Base-by-base conservation (phyloP, 2,329 filamentous ascomycete genomes). In the Alternaria ethzedia region DNA sequence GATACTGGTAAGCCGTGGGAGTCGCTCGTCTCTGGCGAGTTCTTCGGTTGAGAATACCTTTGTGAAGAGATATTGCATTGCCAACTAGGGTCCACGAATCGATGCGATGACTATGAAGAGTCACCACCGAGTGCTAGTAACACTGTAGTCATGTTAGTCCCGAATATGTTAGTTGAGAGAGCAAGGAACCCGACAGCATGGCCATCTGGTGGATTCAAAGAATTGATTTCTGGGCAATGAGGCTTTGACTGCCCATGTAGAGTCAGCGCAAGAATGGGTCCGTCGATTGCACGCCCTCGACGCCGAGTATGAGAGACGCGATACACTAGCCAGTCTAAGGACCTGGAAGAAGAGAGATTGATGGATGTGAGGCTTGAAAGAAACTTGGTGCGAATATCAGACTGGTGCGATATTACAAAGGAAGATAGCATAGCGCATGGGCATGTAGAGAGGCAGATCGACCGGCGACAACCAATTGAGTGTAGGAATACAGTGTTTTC, bases 1-100 rank as follows among this genome's bases (percentile, higher is more conserved):
- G 83, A 87, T 66, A 89, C 86, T n/a, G 86, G 86, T 28, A 85
- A 84, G 73, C 85, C 88, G 30, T 93, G 90, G 90, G 90, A 92
- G 79, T 87, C 86, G 32, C 79, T 93, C 60, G 86, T 89, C 7
- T 84, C 85, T 66, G 88, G 87, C 26, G 90, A 91, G 78, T 92
- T 91, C 73, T 88, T 92, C 73, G 90, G 89, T 11, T 78, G 68
- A 74, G 41, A 8, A n/a, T 20, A 4, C 15, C 13, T 15, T 30
- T 44, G 9, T 15, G 30, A 28, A 9, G 17, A n/a, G 3, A 36
- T 41, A 12, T 20, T 10, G 30, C 17, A 25, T 12, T 52, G 20
- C 17, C 13, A 25, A 12, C n/a, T n/a, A n/a, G n/a, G 30, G 12
- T 17, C 17, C 4, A n/a, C 10, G 21, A n/a, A 17, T 12, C 12